Evolutionary conservation across 1,139 yeast genomes (phyloP), one percentile per base, ranked within the genome.

Genomic region (Lodderomyces elongisporus): DNA sequence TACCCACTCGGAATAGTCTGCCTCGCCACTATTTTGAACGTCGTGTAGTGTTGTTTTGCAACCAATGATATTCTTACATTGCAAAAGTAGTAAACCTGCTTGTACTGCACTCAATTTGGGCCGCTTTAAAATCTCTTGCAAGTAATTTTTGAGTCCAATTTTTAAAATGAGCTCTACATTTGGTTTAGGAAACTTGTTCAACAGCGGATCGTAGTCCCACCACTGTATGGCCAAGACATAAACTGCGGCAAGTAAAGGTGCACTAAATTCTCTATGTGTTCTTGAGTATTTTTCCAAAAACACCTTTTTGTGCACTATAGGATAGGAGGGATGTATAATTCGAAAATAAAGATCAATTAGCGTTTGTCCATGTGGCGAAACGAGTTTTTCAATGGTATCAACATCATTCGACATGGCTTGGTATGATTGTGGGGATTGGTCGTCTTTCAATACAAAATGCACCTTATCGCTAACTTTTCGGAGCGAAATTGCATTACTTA

Each of bases 51-150:
- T 15, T 15, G 33, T 28, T 21, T 36, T 39, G 25, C 34, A 30
- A 30, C 33, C 32, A 2, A 66, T 50, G 4, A 66, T 60, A 38
- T 65, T 70, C 45, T 81, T 72, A 45, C 89, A 79, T 48, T 82
- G 89, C 33, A 83, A 54, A 14, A 83, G 54, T 33, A 83, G 56
- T 27, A 83, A 55, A 1, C 93, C 93, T 0, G 91, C 85, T 51
- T 83, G 93, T 1, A 83, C 87, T 4, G 88, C 85, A 56, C 88
- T 79, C 35, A 83, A 56, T 55, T 84, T 81, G 3, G 93, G 91
- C 41, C 88, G 62, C 49, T 79, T 81, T 31, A 79, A 66, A 25
- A 81, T 77, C 44, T 80, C 85, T 35, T 77, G 54, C 13, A 85
- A 78, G 43, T 80, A 74, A 41, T 75, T 74, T 46, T 75, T 77